phyloP scores from a whole-genome alignment of 2,329 filamentous ascomycete species.

The Cercospora beticola region DNA sequence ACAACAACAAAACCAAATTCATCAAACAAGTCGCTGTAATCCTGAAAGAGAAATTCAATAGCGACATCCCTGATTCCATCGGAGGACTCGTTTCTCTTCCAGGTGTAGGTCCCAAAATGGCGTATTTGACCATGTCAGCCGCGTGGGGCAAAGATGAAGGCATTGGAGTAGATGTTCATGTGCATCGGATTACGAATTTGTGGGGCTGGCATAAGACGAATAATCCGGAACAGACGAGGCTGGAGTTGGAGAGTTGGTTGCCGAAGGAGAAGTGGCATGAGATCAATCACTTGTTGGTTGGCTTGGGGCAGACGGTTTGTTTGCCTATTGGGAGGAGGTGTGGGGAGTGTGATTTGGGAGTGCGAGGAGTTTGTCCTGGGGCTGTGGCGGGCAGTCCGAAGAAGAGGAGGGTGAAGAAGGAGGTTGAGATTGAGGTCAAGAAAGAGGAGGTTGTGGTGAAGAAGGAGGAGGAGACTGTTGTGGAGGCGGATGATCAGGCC shows the following conservation, averaged over 20 bases:
- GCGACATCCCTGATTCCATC: conserved; percentile 79
- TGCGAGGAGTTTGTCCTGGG: conserved; percentile 68
- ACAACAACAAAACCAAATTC: conserved; percentile 88
- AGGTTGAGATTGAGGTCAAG: conserved; percentile 34
- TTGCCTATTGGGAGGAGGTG: conserved; percentile 76
- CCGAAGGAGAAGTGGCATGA: conserved; percentile 84
- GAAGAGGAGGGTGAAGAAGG: conserved; percentile 51
- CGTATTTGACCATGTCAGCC: conserved; percentile 78
- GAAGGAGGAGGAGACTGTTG: conserved; percentile 29
- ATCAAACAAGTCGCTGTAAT: conserved; percentile 63
- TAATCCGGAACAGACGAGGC: conserved; percentile 77
- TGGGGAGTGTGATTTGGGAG: conserved; percentile 79
- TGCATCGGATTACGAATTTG: conserved; percentile 89
- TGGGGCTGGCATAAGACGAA: conserved; percentile 88
- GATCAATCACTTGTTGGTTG: conserved; percentile 86
- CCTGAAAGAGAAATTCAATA: conserved; percentile 65
- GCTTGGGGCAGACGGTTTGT: conserved; percentile 83
- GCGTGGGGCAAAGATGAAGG: conserved; percentile 70
- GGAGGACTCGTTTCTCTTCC: conserved; percentile 74
- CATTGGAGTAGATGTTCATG: conserved; percentile 92
- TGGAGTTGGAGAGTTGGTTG: conserved; percentile 75
- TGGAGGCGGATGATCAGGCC: conserved; percentile 33
- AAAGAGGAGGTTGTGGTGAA: conserved; percentile 27
- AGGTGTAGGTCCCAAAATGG: conserved; percentile 94
- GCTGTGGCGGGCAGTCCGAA: conserved; percentile 45